Conservation (phyloP, 768 basidiomycete genomes). For the Mycena venus region DNA sequence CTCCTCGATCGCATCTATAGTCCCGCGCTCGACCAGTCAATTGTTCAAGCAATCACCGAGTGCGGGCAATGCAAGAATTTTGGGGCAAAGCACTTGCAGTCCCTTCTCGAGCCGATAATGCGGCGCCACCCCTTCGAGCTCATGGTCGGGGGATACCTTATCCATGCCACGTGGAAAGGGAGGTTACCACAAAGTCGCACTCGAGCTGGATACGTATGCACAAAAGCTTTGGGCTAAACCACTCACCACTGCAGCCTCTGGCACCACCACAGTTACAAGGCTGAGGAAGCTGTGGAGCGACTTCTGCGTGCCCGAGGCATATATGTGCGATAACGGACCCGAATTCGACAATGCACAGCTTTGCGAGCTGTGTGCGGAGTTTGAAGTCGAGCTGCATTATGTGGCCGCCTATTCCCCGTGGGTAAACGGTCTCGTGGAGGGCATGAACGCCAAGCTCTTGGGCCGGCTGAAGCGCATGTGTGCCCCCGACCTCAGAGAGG, state of each 20-base stretch:
- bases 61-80: constrained; percentile 34
- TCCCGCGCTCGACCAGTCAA: constrained; percentile 43
- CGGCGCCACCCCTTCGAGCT: constrained; percentile 18
- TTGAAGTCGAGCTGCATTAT: neutral
- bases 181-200: neutral
- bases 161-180: constrained; percentile 12
- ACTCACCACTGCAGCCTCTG: neutral
- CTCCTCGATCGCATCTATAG: constrained; percentile 43
- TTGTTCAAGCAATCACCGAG: constrained; percentile 39
- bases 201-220: neutral
- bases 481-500: constrained; percentile 36
- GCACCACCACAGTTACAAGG: neutral
- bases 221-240: neutral
- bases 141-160: neutral
- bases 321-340: neutral
- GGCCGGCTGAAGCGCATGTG: constrained; percentile 34
- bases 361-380: neutral
- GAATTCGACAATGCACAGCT: constrained; percentile 15
- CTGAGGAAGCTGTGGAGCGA: neutral
- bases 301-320: neutral
- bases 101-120: constrained; percentile 13
- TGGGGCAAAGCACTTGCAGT: constrained; percentile 6
- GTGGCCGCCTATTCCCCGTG: constrained; percentile 43
- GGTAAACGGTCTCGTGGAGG: constrained; percentile 47
- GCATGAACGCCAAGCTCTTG: constrained; percentile 39